Conservation (phyloP, 2,329 filamentous ascomycete species). For the Rhytidhysteron rufulum region DNA sequence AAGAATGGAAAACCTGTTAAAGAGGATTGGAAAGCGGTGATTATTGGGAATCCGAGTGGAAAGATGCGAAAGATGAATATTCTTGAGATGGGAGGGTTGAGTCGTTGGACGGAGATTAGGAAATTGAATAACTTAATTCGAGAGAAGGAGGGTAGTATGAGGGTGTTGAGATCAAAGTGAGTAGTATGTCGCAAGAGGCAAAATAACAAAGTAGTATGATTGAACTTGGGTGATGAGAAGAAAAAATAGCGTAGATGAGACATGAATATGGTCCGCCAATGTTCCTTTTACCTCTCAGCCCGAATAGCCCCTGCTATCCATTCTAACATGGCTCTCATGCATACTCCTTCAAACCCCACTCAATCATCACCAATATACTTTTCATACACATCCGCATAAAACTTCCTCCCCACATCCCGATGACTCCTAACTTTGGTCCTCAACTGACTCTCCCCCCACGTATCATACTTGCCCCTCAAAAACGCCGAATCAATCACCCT, state of each 20-base stretch:
- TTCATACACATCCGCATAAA: too few relatives aligned
- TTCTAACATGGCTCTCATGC: too few relatives aligned
- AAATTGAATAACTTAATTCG: slow-evolving; percentile 42
- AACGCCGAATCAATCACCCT: too few relatives aligned
- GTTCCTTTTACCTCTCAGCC: background rate
- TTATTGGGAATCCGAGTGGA: slow-evolving; percentile 68
- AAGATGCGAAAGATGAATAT: slow-evolving; percentile 67
- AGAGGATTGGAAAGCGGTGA: slow-evolving; percentile 63
- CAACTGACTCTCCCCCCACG: too few relatives aligned
- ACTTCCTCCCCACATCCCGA: too few relatives aligned
- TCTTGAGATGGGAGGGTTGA: slow-evolving; percentile 65
- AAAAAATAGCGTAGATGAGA: too few relatives aligned
- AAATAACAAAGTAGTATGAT: too few relatives aligned
- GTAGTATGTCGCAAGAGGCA: too few relatives aligned
- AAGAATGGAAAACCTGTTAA: slow-evolving; percentile 36
- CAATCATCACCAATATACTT: too few relatives aligned
- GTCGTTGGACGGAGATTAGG: slow-evolving; percentile 68
- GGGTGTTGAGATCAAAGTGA: background rate
- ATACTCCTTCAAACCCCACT: background rate
- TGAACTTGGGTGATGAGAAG: background rate
- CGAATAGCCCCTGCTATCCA: background rate
- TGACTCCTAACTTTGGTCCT: too few relatives aligned
- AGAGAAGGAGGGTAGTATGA: slow-evolving; percentile 5
- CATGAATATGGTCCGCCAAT: too few relatives aligned
- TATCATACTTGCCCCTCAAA: too few relatives aligned